A percentile compares a stretch with the other conserved stretches of the same genome.
Conservation (phyloP, 306 rosid genomes). For the Myrica gale region DNA sequence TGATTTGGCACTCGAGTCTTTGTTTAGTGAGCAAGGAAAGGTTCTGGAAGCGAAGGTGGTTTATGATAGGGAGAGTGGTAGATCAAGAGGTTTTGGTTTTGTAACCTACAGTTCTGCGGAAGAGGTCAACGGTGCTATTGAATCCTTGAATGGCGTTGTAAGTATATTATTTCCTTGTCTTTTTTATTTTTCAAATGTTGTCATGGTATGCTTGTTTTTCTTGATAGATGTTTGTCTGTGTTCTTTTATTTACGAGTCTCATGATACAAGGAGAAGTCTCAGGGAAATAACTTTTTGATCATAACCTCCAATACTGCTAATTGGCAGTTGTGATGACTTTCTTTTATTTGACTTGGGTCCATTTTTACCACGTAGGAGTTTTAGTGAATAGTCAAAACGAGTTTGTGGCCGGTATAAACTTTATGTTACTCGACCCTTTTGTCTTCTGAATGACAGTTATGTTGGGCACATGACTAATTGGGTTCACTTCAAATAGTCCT, state of each 20-base stretch:
- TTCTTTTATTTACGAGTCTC: neutral
- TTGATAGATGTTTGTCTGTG: neutral
- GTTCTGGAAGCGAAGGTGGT: conserved; percentile 90
- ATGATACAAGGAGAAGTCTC: neutral
- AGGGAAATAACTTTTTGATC: neutral
- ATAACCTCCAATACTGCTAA: neutral
- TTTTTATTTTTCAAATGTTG: neutral
- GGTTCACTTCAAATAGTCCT: neutral
- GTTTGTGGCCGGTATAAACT: neutral
- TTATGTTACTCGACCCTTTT: neutral
- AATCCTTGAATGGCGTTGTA: conserved; percentile 79
- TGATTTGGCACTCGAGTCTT: conserved; percentile 59
- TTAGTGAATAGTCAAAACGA: neutral
- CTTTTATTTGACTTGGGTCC: neutral
- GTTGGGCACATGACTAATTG: neutral
- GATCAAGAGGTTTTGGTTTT: conserved; percentile 94
- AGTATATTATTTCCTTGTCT: conserved; percentile 27
- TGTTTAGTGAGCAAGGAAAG: conserved; percentile 72
- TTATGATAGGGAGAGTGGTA: conserved; percentile 94
- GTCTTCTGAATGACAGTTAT: neutral
- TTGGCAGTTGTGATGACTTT: neutral
- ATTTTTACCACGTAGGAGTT: neutral
- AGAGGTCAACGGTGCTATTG: conserved; percentile 73
- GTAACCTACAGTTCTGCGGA: conserved; percentile 65
- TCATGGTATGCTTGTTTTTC: neutral